Percentiles rank a stretch among this genome's conserved stretches.
Evolutionary conservation across 2,329 filamentous ascomycete species (phyloP).

Genomic region (Neurospora sp.): DNA sequence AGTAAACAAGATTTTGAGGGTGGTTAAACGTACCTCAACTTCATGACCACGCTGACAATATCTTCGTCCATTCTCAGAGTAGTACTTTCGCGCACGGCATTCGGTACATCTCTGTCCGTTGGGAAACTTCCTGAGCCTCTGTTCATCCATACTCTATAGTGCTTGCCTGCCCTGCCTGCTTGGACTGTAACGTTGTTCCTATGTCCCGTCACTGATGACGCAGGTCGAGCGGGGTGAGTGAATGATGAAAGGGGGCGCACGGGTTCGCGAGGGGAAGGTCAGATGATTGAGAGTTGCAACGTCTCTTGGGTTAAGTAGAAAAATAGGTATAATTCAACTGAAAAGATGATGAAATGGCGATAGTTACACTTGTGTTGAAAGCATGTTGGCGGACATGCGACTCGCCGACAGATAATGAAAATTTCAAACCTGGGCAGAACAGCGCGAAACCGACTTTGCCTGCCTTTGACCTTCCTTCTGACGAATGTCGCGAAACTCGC

Average conservation of each 20-base stretch:
- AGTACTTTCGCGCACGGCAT: conserved; percentile 64
- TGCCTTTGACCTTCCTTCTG: not conserved
- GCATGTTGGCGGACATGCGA: not conserved
- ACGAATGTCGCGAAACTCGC: not conserved
- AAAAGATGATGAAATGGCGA: not conserved
- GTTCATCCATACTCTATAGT: not conserved
- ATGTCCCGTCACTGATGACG: not conserved
- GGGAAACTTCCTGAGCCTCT: conserved; percentile 27
- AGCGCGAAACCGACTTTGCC: not conserved
- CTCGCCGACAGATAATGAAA: not conserved
- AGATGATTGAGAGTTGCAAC: not conserved
- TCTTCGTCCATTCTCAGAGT: conserved; percentile 63
- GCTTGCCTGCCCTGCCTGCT: not conserved
- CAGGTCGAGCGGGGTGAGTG: not conserved
- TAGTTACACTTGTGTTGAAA: not conserved
- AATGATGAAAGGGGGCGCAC: not conserved
- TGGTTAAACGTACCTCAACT: conserved; percentile 48
- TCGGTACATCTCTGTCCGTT: conserved; percentile 44
- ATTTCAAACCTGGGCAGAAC: not conserved
- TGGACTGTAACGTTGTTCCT: not conserved
- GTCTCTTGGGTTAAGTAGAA: not conserved
- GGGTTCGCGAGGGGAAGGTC: not conserved
- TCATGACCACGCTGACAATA: conserved; percentile 77
- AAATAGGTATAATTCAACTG: not conserved
- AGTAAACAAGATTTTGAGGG: not conserved